These are phyloP conservation scores for Rhododendron vialii DNA, from an alignment of 148 eudicot species.

Conservation along the genomic window DNA sequence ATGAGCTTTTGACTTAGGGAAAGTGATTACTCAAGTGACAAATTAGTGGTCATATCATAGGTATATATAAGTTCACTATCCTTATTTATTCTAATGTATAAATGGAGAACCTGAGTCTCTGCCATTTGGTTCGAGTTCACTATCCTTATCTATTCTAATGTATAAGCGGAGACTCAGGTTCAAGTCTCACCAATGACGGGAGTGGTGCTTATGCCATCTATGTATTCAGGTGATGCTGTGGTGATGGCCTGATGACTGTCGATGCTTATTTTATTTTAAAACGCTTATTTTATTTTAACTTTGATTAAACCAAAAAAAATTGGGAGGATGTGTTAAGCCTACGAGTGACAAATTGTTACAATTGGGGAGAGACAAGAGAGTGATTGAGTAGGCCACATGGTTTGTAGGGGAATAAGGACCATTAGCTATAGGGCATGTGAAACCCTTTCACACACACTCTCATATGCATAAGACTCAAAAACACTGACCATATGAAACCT, in stretches of 20 bases:
- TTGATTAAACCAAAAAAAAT: neutral
- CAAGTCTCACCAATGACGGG: too few species aligned
- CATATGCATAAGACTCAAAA: neutral
- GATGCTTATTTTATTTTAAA: too few species aligned
- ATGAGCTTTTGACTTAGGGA: neutral
- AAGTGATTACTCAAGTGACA: neutral
- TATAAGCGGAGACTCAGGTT: too few species aligned
- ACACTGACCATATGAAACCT: slow-evolving; percentile 3
- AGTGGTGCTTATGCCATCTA: too few species aligned
- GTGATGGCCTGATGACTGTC: too few species aligned
- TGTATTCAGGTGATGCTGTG: too few species aligned
- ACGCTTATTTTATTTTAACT: too few species aligned
- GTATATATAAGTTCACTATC: neutral
- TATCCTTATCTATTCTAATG: too few species aligned
- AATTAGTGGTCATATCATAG: neutral
- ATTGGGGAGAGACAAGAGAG: neutral
- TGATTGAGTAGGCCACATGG: neutral
- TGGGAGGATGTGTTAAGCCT: neutral
- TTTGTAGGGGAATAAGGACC: neutral
- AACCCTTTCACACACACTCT: neutral
- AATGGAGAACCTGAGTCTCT: too few species aligned
- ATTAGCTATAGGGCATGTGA: neutral
- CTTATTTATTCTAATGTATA: too few species aligned
- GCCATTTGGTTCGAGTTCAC: too few species aligned
- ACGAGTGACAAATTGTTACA: neutral